Evolutionary conservation across 139 green algal species (phyloP).

Genomic region (Chlamydomonas sphaeroides): DNA sequence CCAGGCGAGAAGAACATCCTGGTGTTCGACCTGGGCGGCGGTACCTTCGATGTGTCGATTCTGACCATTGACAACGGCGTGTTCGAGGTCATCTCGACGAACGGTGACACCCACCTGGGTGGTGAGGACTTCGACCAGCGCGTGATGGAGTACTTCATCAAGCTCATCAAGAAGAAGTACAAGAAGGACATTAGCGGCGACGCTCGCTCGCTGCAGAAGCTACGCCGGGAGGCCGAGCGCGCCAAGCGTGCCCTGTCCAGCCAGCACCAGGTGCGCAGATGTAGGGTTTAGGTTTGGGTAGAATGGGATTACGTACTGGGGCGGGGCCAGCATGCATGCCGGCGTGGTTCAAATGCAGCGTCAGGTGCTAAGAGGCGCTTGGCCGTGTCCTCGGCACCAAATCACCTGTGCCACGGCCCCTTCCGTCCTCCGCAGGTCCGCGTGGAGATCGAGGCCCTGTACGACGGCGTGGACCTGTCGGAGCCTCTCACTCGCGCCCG

Average conservation of each 20-base stretch:
- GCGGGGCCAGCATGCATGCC: background rate
- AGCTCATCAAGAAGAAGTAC: slow-evolving; percentile 95
- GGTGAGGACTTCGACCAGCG: slow-evolving; percentile 96
- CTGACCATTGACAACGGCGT: slow-evolving; percentile 92
- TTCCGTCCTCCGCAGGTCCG: slow-evolving; percentile 67
- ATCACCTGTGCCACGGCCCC: background rate
- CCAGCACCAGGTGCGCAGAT: slow-evolving; percentile 80
- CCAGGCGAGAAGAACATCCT: slow-evolving; percentile 81
- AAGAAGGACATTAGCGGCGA: slow-evolving; percentile 87
- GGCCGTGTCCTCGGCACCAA: too few relatives aligned
- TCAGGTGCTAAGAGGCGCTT: too few relatives aligned
- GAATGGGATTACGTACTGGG: background rate
- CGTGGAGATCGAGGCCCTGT: slow-evolving; percentile 97
- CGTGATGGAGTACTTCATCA: slow-evolving; percentile 98
- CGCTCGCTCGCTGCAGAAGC: slow-evolving; percentile 89
- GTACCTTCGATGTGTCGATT: slow-evolving; percentile 96
- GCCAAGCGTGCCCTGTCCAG: slow-evolving; percentile 93
- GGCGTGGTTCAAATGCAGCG: too few relatives aligned
- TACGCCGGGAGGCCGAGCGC: slow-evolving; percentile 90
- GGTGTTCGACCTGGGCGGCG: slow-evolving; percentile 95
- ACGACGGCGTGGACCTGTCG: slow-evolving; percentile 97
- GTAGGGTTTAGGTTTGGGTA: background rate
- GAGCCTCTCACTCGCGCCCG: slow-evolving; percentile 92
- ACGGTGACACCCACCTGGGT: slow-evolving; percentile 94
- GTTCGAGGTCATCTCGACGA: slow-evolving; percentile 87